Conservation (phyloP, 1,284 basidiomycete genomes). For the Ceratorhiza oryzae-sativae region DNA sequence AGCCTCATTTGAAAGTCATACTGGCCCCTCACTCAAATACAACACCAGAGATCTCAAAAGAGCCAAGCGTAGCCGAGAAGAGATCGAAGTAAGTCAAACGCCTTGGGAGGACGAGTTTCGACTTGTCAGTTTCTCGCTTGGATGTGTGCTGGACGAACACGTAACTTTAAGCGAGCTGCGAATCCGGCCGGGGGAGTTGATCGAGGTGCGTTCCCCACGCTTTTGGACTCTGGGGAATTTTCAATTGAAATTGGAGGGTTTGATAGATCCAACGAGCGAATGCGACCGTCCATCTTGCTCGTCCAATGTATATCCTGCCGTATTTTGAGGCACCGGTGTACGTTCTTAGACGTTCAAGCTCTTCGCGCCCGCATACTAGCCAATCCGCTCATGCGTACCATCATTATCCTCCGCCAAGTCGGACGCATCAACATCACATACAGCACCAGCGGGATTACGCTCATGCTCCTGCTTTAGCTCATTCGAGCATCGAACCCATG, state of each 20-base stretch:
- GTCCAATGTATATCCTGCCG: slow-evolving; percentile 28
- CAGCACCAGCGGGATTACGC: slow-evolving; percentile 9
- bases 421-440: slow-evolving; percentile 27
- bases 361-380: slow-evolving; percentile 31
- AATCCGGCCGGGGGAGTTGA: slow-evolving; percentile 23
- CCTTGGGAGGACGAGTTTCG: slow-evolving; percentile 29
- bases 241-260: neutral
- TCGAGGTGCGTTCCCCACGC: slow-evolving; percentile 6
- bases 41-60: neutral
- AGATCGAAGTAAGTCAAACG: neutral
- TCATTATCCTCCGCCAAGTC: neutral
- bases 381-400: neutral
- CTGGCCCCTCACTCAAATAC: neutral
- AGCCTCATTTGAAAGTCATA: neutral
- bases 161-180: slow-evolving; percentile 13
- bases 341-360: slow-evolving; percentile 29
- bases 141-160: slow-evolving; percentile 31
- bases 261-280: slow-evolving; percentile 26
- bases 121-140: slow-evolving; percentile 22
- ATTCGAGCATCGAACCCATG: slow-evolving; percentile 3
- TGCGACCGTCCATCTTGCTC: neutral
- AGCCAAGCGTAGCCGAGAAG: neutral
- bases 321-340: slow-evolving; percentile 36
- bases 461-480: neutral
- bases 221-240: neutral